A percentile compares a stretch with the other conserved stretches of the same genome.
Evolutionary conservation across 2,329 filamentous ascomycete species (phyloP).

Genomic region (Pseudogymnoascus sp.): DNA sequence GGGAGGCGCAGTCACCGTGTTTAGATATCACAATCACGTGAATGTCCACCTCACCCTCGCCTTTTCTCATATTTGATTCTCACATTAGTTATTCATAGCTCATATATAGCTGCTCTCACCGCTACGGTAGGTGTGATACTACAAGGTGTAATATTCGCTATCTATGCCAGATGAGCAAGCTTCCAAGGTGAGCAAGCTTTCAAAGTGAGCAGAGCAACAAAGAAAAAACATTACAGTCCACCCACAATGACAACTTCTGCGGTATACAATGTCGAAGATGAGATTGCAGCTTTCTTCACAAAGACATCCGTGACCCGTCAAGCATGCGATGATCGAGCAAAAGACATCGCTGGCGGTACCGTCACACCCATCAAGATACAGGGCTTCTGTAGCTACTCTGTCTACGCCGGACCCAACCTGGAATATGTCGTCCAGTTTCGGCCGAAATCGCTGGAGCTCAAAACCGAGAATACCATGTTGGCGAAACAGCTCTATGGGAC

Average conservation of each 20-base stretch:
- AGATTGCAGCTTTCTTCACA: constrained; percentile 24
- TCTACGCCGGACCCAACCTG: constrained; percentile 31
- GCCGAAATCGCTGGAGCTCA: constrained; percentile 30
- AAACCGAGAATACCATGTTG: constrained; percentile 26
- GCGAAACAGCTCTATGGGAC: constrained; percentile 29
- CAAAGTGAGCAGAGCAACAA: not conserved
- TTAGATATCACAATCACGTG: not conserved
- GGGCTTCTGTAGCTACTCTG: constrained; percentile 34
- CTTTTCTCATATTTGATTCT: not conserved
- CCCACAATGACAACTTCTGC: constrained; percentile 9
- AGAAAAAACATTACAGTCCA: not conserved
- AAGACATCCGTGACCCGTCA: constrained; percentile 22
- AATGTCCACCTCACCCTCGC: not conserved
- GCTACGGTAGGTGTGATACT: not conserved
- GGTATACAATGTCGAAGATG: constrained; percentile 22
- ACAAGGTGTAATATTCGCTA: not conserved
- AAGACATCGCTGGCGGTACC: constrained; percentile 26
- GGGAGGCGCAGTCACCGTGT: not conserved
- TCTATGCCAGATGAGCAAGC: not conserved
- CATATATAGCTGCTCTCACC: not conserved
- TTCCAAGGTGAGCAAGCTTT: not conserved
- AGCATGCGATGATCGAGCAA: constrained; percentile 22
- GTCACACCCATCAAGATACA: constrained; percentile 31
- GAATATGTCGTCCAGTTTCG: constrained; percentile 35
- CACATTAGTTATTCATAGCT: not conserved